phyloP scores from a whole-genome alignment of 176 grass and related monocot genomes.

The Oryza longistaminata region DNA sequence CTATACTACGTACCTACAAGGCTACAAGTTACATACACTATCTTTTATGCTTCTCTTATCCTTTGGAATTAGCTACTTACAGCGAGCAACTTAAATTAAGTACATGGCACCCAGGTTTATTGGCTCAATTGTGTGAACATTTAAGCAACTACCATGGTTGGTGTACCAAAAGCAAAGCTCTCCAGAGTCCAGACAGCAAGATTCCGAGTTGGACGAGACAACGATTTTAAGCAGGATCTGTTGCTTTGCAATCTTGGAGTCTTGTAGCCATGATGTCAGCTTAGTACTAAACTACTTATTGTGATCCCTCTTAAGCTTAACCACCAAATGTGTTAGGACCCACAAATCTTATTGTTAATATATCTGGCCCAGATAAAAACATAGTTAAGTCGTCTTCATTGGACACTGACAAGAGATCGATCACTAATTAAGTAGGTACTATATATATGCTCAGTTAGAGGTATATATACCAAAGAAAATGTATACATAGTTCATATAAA shows the following conservation, averaged over 20 bases:
- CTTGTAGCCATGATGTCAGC: background rate
- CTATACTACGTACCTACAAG: too few relatives aligned
- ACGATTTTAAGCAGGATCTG: slow-evolving; percentile 19
- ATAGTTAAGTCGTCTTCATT: background rate
- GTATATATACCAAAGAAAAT: background rate
- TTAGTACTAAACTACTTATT: background rate
- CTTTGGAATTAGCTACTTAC: background rate
- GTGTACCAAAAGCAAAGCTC: slow-evolving; percentile 27
- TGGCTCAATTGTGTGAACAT: background rate
- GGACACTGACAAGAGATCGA: background rate
- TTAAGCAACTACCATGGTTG: slow-evolving; percentile 16
- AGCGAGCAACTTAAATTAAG: background rate
- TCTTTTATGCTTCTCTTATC: slow-evolving; percentile 19
- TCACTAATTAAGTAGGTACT: background rate
- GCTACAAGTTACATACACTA: background rate
- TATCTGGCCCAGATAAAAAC: background rate
- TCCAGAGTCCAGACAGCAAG: slow-evolving; percentile 20
- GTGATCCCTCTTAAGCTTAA: background rate
- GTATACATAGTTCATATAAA: background rate
- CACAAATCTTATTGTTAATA: background rate
- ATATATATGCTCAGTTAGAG: background rate
- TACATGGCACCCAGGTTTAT: background rate
- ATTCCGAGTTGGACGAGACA: slow-evolving; percentile 26
- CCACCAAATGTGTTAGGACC: background rate
- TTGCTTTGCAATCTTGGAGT: background rate